Base-by-base conservation (phyloP, 148 eudicot genomes). In the Mesembryanthemum crystallinum region DNA sequence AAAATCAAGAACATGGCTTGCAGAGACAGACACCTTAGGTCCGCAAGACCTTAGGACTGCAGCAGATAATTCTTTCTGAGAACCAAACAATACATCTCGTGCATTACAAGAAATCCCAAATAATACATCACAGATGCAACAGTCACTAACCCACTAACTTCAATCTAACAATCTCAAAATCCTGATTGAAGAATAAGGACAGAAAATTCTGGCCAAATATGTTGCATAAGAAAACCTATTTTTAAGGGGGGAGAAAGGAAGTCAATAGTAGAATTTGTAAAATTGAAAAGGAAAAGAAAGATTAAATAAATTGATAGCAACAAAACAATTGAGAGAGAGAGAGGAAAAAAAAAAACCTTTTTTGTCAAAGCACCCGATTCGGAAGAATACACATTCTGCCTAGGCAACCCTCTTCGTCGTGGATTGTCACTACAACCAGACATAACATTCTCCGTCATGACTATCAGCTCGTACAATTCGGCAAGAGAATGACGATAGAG, bases 401-500 rank as follows among this genome's bases (percentile, higher is more conserved):
- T 69, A 47, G 51, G 62, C 64, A 74, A 75, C 81, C 78, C 85
- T 75, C 82, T 86, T 79, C 62, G 78, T 64, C 69, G 83, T 71
- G 73, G 67, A 51, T 64, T 78, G 65, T 83, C 83, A 60, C 77
- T 58, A 64, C 75, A 67, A 68, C 79, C 77, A 67, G 83, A 67
- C 23, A 61, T 29, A 62, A 27, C 57, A 61, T 74, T 82, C 61
- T 85, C 89, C 24, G 83, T 82, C 76, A 75, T 75, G 55, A 74
- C 76, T 78, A 87, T 76, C 77, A 96, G 73, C 80, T 83, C 88
- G 75, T 82, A 82, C 85, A 96, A 76, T 66, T 91, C 97, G 37
- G 93, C 92, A 67, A 96, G 87, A 61, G 97, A 86, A 78, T 91
- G 89, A 29, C 99, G 99, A 78, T 88, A 96, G 30, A 85, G 85